Base-by-base conservation (phyloP, 1,284 basidiomycete species). In the Ustilago curta region DNA sequence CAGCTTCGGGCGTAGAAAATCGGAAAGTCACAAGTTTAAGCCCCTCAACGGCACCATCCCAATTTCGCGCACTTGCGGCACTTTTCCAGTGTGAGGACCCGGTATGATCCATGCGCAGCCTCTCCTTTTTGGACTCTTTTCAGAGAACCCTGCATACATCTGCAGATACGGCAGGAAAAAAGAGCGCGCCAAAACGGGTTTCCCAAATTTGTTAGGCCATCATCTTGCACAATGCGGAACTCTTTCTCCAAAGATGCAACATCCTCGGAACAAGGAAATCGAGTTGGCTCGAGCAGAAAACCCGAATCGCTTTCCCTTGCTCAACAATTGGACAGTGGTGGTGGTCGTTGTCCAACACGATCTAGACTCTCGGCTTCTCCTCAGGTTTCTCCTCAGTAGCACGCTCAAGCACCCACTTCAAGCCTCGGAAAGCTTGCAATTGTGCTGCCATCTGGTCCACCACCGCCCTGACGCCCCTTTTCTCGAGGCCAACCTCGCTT, bases 111-210 rank as follows among this genome's bases (percentile, higher is more conserved):
- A 25, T 23, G n/a, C 51, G 40, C n/a, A 7, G 42, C 19, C 5
- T 9, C 42, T 43, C 48, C 53, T 14, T 37, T 37, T 64, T 54
- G 49, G 49, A 50, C 55, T 32, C 8, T 12, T 32, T 32, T 32
- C 47, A 51, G 32, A 56, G 42, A 56, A 67, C 54, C 65, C 65
- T 67, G 59, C 65, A 67, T 67, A 25, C 48, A 37, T 37, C 35
- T 37, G 35, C 35, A 37, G 35, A 37, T 37, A 37, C 27, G 7
- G 27, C 7, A 27, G 27, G 7, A 27, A 27, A 27, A 42, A 21
- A 42, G 16, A 37, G 12, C 35, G 35, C 12, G 3, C 32, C 42
- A 60, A 52, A 45, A 14, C 6, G n/a, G 51, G 2, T 6, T 35
- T 11, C 14, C 6, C 4, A 5, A 3, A 14, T 16, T 37, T 37